These are phyloP conservation scores for Groenewaldozyma auringiensis DNA, from an alignment of 1,139 yeast species.

Conservation along the genomic window DNA sequence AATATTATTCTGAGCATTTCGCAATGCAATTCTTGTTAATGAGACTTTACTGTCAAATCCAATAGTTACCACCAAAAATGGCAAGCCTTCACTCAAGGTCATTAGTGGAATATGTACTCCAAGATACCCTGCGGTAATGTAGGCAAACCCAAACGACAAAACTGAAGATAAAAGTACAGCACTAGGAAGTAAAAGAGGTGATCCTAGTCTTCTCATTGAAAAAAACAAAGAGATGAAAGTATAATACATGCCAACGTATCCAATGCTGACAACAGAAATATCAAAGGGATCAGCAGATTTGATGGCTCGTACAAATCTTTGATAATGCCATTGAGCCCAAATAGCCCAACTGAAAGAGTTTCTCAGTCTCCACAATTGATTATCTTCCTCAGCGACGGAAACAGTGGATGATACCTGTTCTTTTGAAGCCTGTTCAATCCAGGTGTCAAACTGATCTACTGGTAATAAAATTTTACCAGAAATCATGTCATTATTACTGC, in stretches of 20 bases:
- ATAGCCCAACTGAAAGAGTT: conserved; percentile 59
- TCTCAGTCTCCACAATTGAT: conserved; percentile 62
- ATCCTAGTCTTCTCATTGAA: conserved; percentile 75
- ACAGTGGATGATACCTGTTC: conserved; percentile 10
- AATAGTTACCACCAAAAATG: conserved; percentile 84
- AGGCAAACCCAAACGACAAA: conserved; percentile 80
- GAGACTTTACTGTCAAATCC: conserved; percentile 87
- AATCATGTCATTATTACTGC: background rate
- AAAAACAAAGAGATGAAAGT: conserved; percentile 69
- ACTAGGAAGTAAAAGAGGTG: conserved; percentile 84
- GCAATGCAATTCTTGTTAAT: conserved; percentile 58
- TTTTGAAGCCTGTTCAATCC: conserved; percentile 12
- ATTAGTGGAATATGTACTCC: conserved; percentile 56
- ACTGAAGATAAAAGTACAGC: conserved; percentile 75
- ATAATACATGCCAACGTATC: conserved; percentile 86
- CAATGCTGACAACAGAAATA: conserved; percentile 67
- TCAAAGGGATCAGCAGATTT: conserved; percentile 83
- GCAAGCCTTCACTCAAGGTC: conserved; percentile 84
- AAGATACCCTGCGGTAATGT: conserved; percentile 47
- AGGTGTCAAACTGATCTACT: conserved; percentile 29
- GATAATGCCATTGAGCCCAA: conserved; percentile 42
- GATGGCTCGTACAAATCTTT: conserved; percentile 47
- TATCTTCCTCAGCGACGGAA: conserved; percentile 35
- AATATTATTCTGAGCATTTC: conserved; percentile 20
- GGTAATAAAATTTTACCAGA: conserved; percentile 38